These are phyloP conservation scores for Sinapis alba DNA, from an alignment of 441 rosid genomes.

Conservation along the genomic window DNA sequence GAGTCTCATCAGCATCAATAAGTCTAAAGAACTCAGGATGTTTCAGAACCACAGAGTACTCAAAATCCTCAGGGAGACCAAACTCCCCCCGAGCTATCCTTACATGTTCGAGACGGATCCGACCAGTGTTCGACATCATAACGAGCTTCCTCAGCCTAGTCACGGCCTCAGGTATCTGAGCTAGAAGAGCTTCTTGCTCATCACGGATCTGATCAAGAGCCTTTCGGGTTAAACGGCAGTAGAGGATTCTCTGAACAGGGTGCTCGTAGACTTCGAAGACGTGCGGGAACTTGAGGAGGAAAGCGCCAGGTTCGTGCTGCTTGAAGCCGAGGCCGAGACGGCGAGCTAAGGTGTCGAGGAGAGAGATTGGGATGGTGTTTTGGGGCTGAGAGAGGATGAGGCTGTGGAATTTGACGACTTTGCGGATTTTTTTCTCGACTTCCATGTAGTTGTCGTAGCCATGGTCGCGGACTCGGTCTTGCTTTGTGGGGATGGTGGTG, in stretches of 20 bases:
- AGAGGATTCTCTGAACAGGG: constrained; percentile 82
- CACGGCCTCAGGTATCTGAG: constrained; percentile 66
- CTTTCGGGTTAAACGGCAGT: constrained; percentile 68
- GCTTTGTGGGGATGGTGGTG: constrained; percentile 81
- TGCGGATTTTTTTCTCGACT: constrained; percentile 79
- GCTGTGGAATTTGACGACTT: constrained; percentile 70
- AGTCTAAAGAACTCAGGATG: constrained; percentile 66
- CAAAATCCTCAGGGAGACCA: constrained; percentile 93
- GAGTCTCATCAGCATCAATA: constrained; percentile 64
- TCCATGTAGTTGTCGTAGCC: constrained; percentile 98
- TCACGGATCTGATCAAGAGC: constrained; percentile 66
- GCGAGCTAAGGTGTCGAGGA: constrained; percentile 71
- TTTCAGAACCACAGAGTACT: constrained; percentile 73
- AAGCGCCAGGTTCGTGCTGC: constrained; percentile 72
- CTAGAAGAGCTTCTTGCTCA: constrained; percentile 59
- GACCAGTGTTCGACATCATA: constrained; percentile 79
- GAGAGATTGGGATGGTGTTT: constrained; percentile 64
- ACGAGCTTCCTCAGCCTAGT: constrained; percentile 73
- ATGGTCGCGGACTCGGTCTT: constrained; percentile 79
- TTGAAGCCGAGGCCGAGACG: constrained; percentile 81
- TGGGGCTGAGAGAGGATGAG: constrained; percentile 71
- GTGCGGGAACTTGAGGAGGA: constrained; percentile 81
- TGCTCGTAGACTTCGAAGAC: constrained; percentile 85
- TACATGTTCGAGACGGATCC: constrained; percentile 76
- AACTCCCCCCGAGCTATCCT: constrained; percentile 83